Evolutionary conservation across 495 filamentous ascomycete genomes (phyloP).

Genomic region (Neurospora tetraspora): DNA sequence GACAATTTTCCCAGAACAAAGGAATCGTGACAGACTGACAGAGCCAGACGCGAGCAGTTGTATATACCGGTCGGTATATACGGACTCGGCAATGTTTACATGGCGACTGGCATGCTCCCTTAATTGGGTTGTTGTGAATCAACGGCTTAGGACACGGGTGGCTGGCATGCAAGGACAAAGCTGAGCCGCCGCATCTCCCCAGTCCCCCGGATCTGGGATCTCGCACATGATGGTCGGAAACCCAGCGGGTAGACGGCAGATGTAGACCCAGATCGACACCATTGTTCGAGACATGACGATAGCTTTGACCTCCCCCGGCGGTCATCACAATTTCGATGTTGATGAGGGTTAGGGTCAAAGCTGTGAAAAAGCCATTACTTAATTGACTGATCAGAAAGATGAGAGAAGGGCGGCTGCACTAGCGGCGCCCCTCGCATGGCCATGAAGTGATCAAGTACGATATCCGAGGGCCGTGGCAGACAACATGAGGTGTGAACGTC

Average conservation of each 20-base stretch:
- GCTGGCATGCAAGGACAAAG: neutral
- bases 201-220: neutral
- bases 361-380: neutral
- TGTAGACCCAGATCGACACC: neutral
- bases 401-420: neutral
- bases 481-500: neutral
- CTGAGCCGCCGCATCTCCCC: neutral
- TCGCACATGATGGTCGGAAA: neutral
- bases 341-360: neutral
- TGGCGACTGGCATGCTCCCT: neutral
- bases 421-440: neutral
- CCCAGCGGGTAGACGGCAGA: neutral
- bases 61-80: neutral
- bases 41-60: neutral
- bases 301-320: neutral
- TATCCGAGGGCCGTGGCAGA: neutral
- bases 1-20: neutral
- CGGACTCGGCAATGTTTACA: neutral
- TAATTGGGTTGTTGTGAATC: neutral
- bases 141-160: neutral
- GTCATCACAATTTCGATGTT: neutral
- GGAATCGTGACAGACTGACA: neutral
- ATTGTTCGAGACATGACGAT: neutral
- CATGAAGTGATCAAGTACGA: neutral
- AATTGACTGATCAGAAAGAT: neutral